These are phyloP conservation scores for Thraustochytrium striatum DNA, from an alignment of 352 stramenopile species.

Conservation along the genomic window DNA sequence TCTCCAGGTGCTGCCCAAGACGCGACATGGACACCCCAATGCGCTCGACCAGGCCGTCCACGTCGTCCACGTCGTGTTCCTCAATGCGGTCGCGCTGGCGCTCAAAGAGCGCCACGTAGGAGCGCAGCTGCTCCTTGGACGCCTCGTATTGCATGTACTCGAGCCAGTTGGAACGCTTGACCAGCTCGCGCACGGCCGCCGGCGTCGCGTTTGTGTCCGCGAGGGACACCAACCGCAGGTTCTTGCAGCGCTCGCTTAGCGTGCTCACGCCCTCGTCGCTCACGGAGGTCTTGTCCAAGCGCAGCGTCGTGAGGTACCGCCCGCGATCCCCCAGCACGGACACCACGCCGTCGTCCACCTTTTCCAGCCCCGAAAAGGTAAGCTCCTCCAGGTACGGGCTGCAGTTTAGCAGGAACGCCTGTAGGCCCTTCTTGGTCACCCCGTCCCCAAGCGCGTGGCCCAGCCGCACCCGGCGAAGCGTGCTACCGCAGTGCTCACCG, in stretches of 20 bases:
- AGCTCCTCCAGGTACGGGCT: neutral
- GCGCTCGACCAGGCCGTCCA: neutral
- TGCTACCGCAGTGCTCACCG: neutral
- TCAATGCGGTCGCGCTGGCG: neutral
- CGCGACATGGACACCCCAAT: neutral
- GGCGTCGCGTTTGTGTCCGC: neutral
- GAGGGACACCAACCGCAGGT: neutral
- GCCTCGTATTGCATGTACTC: neutral
- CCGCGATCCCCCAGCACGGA: neutral
- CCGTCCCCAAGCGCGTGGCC: neutral
- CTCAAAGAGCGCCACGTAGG: neutral
- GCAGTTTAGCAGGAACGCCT: neutral
- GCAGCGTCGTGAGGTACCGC: neutral
- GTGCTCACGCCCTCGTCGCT: neutral
- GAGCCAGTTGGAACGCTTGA: neutral
- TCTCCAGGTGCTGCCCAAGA: neutral
- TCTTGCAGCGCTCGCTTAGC: neutral
- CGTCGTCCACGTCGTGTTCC: neutral
- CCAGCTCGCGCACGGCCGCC: neutral
- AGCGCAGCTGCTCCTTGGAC: neutral
- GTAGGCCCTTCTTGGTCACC: neutral
- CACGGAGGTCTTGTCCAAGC: neutral
- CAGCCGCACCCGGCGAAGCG: neutral
- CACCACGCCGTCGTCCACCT: neutral
- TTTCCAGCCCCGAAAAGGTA: neutral